These are phyloP conservation scores for Mariannaea elegans DNA, from an alignment of 2,329 filamentous ascomycete species.

Conservation along the genomic window DNA sequence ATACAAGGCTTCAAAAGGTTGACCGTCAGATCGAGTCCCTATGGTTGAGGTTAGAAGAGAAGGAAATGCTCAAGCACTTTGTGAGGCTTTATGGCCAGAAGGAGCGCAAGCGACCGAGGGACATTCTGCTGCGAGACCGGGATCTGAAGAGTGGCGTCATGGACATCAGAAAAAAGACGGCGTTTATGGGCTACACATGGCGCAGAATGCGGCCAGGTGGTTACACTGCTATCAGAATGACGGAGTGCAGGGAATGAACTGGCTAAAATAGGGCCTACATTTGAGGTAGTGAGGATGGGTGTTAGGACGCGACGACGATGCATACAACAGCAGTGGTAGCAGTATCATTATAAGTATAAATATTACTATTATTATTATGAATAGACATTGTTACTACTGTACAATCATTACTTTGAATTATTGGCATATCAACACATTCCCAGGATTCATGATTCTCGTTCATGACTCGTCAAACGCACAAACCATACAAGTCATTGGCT, in stretches of 20 bases:
- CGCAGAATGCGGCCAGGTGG: constrained; percentile 56
- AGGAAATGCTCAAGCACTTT: constrained; percentile 58
- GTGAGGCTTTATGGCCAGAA: constrained; percentile 64
- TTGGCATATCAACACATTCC: constrained; percentile 17
- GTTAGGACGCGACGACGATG: neutral
- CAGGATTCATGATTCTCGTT: constrained; percentile 31
- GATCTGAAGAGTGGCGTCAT: constrained; percentile 73
- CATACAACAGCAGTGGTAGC: neutral
- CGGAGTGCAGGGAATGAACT: neutral
- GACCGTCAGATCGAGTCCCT: constrained; percentile 58
- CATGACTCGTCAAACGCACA: constrained; percentile 24
- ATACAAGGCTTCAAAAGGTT: constrained; percentile 56
- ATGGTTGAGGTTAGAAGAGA: constrained; percentile 47
- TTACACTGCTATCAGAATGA: constrained; percentile 33
- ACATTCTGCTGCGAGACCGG: constrained; percentile 82
- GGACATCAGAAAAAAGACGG: constrained; percentile 80
- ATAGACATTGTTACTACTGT: constrained; percentile 37
- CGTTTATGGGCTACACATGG: constrained; percentile 93
- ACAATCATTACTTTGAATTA: constrained; percentile 23
- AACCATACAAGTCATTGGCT: constrained; percentile 27
- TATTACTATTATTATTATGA: constrained; percentile 33
- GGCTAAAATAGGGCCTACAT: neutral
- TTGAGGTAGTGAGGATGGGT: neutral
- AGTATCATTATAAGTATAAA: constrained; percentile 6
- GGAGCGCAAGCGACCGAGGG: constrained; percentile 82